Percentiles rank a stretch among this genome's conserved stretches.
Evolutionary conservation across 2,329 filamentous ascomycete species (phyloP).

Genomic region (Neoscytalidium dimidiatum): DNA sequence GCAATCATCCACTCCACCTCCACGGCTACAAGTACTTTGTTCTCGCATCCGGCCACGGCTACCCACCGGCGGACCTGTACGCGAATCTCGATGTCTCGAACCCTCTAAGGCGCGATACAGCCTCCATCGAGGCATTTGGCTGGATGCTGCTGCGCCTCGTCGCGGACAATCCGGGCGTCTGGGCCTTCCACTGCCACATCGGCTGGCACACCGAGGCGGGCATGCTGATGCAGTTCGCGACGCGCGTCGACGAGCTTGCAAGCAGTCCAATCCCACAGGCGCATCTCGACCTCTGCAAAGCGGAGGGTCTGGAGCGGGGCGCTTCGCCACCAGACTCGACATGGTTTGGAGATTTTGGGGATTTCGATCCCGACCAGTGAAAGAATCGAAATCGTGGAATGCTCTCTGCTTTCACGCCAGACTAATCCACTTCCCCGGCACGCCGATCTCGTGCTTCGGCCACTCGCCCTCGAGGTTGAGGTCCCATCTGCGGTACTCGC

Average conservation of each 20-base stretch:
- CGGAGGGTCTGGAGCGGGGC: slow-evolving; percentile 51
- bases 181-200: slow-evolving; percentile 74
- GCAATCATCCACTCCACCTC: slow-evolving; percentile 52
- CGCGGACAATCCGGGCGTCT: slow-evolving; percentile 65
- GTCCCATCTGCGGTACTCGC: background rate
- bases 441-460: background rate
- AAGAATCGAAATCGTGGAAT: background rate
- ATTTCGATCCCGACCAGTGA: background rate
- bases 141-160: slow-evolving; percentile 63
- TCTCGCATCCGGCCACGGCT: slow-evolving; percentile 42
- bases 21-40: slow-evolving; percentile 68
- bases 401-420: background rate
- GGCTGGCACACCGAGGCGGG: slow-evolving; percentile 55
- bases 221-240: slow-evolving; percentile 59
- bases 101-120: slow-evolving; percentile 66
- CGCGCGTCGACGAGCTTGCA: slow-evolving; percentile 49
- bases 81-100: slow-evolving; percentile 34
- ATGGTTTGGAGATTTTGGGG: slow-evolving; percentile 40
- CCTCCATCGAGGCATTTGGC: slow-evolving; percentile 65
- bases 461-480: background rate
- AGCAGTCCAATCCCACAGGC: slow-evolving; percentile 48
- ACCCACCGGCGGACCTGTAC: slow-evolving; percentile 29
- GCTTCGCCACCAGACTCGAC: slow-evolving; percentile 52
- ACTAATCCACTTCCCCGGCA: slow-evolving; percentile 14
- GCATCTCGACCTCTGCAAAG: slow-evolving; percentile 49